Conservation (phyloP, 306 rosid genomes). For the Chamaecrista fasciculata region DNA sequence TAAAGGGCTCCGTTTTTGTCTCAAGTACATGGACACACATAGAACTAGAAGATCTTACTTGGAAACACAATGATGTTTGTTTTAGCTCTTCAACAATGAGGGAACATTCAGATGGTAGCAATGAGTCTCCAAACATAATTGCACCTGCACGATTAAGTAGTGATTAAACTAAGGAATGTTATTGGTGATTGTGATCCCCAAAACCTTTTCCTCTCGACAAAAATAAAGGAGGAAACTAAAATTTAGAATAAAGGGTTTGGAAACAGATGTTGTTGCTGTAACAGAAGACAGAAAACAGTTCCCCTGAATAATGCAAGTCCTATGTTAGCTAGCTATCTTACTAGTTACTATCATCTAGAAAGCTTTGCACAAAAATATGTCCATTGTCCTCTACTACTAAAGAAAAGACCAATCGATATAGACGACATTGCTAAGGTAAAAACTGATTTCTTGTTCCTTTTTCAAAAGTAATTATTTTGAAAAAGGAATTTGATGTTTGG, state of each 20-base stretch:
- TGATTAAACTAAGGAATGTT: constrained; percentile 6
- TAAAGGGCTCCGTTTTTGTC: constrained; percentile 7
- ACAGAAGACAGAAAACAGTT: not conserved
- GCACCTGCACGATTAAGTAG: constrained; percentile 61
- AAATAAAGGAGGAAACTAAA: not conserved
- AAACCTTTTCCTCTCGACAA: not conserved
- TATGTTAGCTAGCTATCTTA: not conserved
- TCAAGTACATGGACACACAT: not conserved
- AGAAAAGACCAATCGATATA: constrained; percentile 8
- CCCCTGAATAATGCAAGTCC: not conserved
- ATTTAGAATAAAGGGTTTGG: not conserved
- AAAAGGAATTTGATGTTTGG: too few relatives aligned
- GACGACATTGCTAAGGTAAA: not conserved
- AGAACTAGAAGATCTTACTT: constrained; percentile 47
- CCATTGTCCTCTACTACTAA: not conserved
- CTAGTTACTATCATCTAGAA: not conserved
- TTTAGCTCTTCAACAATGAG: constrained; percentile 87
- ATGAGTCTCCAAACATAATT: constrained; percentile 93
- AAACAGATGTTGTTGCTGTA: too few relatives aligned
- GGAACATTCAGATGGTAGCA: constrained; percentile 92
- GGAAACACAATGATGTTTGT: constrained; percentile 85
- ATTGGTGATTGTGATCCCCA: not conserved
- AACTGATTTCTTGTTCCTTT: too few relatives aligned
- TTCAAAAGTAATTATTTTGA: too few relatives aligned
- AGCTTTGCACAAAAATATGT: not conserved